phyloP scores from a whole-genome alignment of 768 basidiomycete genomes.

The Coprinopsis sp. region DNA sequence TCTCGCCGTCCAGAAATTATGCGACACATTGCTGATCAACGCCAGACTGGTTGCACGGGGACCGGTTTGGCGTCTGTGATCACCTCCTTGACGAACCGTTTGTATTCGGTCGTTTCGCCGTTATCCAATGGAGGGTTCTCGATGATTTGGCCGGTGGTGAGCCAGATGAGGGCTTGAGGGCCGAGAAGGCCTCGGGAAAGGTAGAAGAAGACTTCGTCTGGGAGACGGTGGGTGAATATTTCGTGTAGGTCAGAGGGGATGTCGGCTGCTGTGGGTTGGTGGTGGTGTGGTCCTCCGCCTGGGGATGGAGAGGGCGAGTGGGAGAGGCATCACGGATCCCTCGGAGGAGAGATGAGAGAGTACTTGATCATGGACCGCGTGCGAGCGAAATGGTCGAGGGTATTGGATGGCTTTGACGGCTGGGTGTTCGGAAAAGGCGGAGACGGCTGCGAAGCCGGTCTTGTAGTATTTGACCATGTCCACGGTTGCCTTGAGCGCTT shows the following conservation, averaged over 20 bases:
- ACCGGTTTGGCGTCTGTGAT: slow-evolving; percentile 90
- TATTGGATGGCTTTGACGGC: slow-evolving; percentile 79
- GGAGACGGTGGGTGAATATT: slow-evolving; percentile 89
- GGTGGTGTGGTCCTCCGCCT: slow-evolving; percentile 51
- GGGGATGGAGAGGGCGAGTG: slow-evolving; percentile 59
- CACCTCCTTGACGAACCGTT: slow-evolving; percentile 91
- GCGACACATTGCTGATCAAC: slow-evolving; percentile 73
- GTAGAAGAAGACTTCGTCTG: slow-evolving; percentile 96
- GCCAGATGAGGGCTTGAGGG: slow-evolving; percentile 91
- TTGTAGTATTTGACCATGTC: slow-evolving; percentile 94
- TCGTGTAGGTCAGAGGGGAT: slow-evolving; percentile 90
- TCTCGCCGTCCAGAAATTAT: slow-evolving; percentile 76
- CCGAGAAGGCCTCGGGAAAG: slow-evolving; percentile 87
- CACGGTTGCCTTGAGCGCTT: slow-evolving; percentile 77
- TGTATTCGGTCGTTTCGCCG: slow-evolving; percentile 93
- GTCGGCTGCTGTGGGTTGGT: slow-evolving; percentile 78
- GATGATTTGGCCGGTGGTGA: slow-evolving; percentile 79
- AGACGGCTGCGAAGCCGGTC: slow-evolving; percentile 76
- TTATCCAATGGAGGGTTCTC: slow-evolving; percentile 90
- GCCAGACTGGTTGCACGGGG: slow-evolving; percentile 90
- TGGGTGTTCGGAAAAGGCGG: slow-evolving; percentile 74
- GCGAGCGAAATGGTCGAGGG: slow-evolving; percentile 79
- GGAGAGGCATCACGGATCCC: slow-evolving; percentile 73
- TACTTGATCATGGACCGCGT: slow-evolving; percentile 90
- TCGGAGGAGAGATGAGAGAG: slow-evolving; percentile 88